Base-by-base conservation (phyloP, 2,329 filamentous ascomycete genomes). In the Coccinonectria pachysandricola region DNA sequence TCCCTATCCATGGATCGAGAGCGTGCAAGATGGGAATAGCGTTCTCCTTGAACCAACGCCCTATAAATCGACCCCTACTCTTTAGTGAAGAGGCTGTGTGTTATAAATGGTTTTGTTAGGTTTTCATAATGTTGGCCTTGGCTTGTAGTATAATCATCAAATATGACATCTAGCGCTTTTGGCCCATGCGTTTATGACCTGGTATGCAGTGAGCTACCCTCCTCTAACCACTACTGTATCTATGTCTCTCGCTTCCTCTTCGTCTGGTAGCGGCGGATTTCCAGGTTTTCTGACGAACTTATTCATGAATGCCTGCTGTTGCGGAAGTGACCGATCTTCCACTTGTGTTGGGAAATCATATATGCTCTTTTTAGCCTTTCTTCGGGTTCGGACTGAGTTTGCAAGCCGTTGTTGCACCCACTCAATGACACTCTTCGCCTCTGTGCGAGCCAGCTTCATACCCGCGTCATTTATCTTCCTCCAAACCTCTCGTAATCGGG, bases 391-490 rank as follows among this genome's bases (percentile, higher is more conserved):
- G 24, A 88, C 76, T 3, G 72, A 68, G 48, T 79, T 75, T 23
- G 75, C 57, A 9, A 95, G 61, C 29, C 87, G 72, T 43, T 81
- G 75, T 32, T 77, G 68, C n/a, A 94, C 58, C 31, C 75, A 68
- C 43, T 92, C 80, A 19, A 93, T 63, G 8, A 68, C 65, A 28
- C 75, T 75, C 54, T 93, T 94, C 8, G 81, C 75, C 45, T 92
- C 75, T 15, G 82, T 79, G 15, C 81, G 70, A 10, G 70, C 68
- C 31, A 91, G 63, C 12, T 74, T 74, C 22, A 83, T 79, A 20
- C 82, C 83, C 1, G 76, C 68, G 44, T 86, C 82, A 32, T 77
- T 68, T 43, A 93, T 92, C 19, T 66, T 67, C 31, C 62, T 59
- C 53, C 64, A 65, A 16, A 75, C 56, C 10, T 56, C 50, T 36